Base-by-base conservation (phyloP, 2,329 filamentous ascomycete species). In the Venturia carpophila region DNA sequence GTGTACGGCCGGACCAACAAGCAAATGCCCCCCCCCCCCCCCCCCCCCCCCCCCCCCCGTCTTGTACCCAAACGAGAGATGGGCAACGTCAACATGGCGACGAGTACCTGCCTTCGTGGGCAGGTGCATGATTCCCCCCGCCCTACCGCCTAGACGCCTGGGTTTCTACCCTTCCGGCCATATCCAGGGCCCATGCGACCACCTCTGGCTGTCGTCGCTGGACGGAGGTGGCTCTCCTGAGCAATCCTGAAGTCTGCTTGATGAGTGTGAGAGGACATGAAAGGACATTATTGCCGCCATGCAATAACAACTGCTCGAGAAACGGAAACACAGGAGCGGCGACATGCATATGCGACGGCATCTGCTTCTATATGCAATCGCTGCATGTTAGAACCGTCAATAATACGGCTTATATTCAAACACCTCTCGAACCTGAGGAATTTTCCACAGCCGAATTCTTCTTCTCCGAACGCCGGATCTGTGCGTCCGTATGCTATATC, bases 401-500 rank as follows among this genome's bases (percentile, higher is more conserved):
- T 56, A 56, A 34, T 9, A 19, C 30, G 52, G 27, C 30, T 24
- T 5, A n/a, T 58, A 37, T 58, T 58, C 52, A 58, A 58, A 37
- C 52, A 58, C 27, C 19, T 58, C 30, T 37, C 52, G 52, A 58
- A 58, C 52, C 15, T 58, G 1, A 1, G n/a, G 27, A 58, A 37
- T 37, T 27, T 37, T 37, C 52, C 52, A 37, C 21, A 17, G 24
- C 52, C 52, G n/a, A 5, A 58, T 37, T 45, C 27, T 21, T 55
- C 30, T 37, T 52, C n/a, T 24, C 62, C 30, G 63, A 55, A 64
- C 63, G 49, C 24, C 47, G 37, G 49, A 64, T 64, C 63, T 41
- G 39, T 64, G 63, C 63, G 63, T 21, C 63, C 63, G 63, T 52
- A 56, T 64, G 37, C 47, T 58, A 27, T n/a, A 52, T 6, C 30